Evolutionary conservation across 2,329 filamentous ascomycete genomes (phyloP).

Genomic region (Penicillium italicum): DNA sequence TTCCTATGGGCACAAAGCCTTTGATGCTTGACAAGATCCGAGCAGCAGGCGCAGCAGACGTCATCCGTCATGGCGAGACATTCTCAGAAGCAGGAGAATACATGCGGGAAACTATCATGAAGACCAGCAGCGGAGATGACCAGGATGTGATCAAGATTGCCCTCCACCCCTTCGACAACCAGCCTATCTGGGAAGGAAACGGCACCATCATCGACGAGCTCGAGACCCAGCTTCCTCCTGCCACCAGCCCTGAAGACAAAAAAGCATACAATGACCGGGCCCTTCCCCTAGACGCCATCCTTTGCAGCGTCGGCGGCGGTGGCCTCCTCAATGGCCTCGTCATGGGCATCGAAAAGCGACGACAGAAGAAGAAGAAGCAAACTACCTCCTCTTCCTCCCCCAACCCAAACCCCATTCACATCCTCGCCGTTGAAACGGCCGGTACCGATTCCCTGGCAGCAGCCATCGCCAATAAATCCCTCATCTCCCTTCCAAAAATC

Average conservation of each 20-base stretch:
- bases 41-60: slow-evolving; percentile 61
- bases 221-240: slow-evolving; percentile 38
- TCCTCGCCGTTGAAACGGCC: slow-evolving; percentile 71
- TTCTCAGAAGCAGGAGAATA: slow-evolving; percentile 68
- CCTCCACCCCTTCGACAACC: slow-evolving; percentile 46
- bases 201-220: slow-evolving; percentile 46
- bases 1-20: slow-evolving; percentile 62
- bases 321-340: slow-evolving; percentile 75
- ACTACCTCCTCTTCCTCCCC: slow-evolving; percentile 9
- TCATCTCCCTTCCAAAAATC: slow-evolving; percentile 66
- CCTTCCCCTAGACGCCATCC: slow-evolving; percentile 61
- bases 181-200: slow-evolving; percentile 47
- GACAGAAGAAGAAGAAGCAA: slow-evolving; percentile 41
- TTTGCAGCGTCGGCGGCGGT: slow-evolving; percentile 78
- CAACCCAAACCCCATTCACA: slow-evolving; percentile 39
- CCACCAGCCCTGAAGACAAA: slow-evolving; percentile 31
- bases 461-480: slow-evolving; percentile 52
- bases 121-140: slow-evolving; percentile 23
- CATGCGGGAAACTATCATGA: slow-evolving; percentile 54
- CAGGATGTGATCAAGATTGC: slow-evolving; percentile 40
- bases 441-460: slow-evolving; percentile 68
- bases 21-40: slow-evolving; percentile 69
- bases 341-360: slow-evolving; percentile 58
- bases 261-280: slow-evolving; percentile 27
- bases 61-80: slow-evolving; percentile 64